Evolutionary conservation across 768 basidiomycete genomes (phyloP).

Genomic region (Jaapia argillacea): DNA sequence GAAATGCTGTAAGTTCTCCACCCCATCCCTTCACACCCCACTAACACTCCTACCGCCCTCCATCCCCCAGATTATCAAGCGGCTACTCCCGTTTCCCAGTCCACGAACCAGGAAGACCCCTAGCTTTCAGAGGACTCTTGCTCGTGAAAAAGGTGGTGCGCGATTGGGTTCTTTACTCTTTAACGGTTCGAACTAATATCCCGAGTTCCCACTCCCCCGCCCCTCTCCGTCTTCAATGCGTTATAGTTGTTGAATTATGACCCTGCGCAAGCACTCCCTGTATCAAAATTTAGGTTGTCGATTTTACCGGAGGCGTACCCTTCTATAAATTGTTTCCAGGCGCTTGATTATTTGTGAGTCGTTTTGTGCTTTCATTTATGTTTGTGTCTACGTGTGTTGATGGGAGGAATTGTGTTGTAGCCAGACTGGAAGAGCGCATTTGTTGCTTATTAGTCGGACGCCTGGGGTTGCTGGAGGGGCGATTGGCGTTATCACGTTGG

Average conservation of each 20-base stretch:
- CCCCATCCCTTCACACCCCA: background rate
- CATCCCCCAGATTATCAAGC: slow-evolving; percentile 42
- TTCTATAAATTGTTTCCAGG: slow-evolving; percentile 89
- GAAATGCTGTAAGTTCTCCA: slow-evolving; percentile 53
- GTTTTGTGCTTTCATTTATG: background rate
- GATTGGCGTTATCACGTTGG: slow-evolving; percentile 84
- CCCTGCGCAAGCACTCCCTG: slow-evolving; percentile 65
- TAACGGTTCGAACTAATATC: too few relatives aligned
- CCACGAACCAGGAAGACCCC: slow-evolving; percentile 57
- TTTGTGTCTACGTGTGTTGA: background rate
- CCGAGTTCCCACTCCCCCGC: too few relatives aligned
- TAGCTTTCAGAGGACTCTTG: slow-evolving; percentile 72
- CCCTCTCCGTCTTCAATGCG: too few relatives aligned
- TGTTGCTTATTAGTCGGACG: slow-evolving; percentile 75
- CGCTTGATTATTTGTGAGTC: slow-evolving; percentile 81
- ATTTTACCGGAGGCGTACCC: slow-evolving; percentile 87
- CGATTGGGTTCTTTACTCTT: slow-evolving; percentile 7
- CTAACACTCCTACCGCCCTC: background rate
- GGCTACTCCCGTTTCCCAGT: slow-evolving; percentile 93
- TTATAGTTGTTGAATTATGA: slow-evolving; percentile 91
- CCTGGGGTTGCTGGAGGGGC: slow-evolving; percentile 81
- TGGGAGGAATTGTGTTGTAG: slow-evolving; percentile 22
- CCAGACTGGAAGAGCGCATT: slow-evolving; percentile 91
- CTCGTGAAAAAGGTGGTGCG: slow-evolving; percentile 68
- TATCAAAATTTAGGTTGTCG: slow-evolving; percentile 66